phyloP scores from a whole-genome alignment of 1,139 yeast genomes.

The Scheffersomyces titani region DNA sequence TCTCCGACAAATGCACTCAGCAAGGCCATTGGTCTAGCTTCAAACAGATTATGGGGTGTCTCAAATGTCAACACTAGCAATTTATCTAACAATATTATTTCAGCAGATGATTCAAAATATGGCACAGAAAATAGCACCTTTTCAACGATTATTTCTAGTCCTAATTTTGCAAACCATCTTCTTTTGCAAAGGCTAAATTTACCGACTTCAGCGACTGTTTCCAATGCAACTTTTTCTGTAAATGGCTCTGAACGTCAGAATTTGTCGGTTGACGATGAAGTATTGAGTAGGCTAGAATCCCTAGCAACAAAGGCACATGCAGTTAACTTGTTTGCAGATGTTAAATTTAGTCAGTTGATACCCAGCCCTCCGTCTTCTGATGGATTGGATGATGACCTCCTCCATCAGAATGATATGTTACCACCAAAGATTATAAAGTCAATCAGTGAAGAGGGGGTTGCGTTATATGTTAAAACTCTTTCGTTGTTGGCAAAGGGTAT shows the following conservation, averaged over 20 bases:
- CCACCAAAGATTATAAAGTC: conserved; percentile 61
- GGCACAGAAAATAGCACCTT: conserved; percentile 9
- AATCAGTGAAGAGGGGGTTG: conserved; percentile 85
- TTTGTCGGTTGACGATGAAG: conserved; percentile 36
- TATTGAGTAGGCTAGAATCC: conserved; percentile 59
- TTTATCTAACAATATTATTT: conserved; percentile 4
- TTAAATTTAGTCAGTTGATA: conserved; percentile 79
- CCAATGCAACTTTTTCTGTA: neutral
- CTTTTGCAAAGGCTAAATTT: conserved; percentile 37
- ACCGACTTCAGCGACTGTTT: conserved; percentile 22
- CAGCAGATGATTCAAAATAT: conserved; percentile 17
- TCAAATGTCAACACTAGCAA: conserved; percentile 4
- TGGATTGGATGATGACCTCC: conserved; percentile 40
- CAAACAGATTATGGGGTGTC: conserved; percentile 78
- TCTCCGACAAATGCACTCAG: conserved; percentile 89
- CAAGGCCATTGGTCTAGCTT: conserved; percentile 84
- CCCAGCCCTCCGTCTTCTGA: conserved; percentile 72
- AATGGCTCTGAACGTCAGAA: neutral
- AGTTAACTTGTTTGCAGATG: conserved; percentile 84
- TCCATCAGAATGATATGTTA: conserved; percentile 44
- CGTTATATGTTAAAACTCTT: conserved; percentile 78
- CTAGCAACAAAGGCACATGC: conserved; percentile 91
- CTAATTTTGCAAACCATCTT: conserved; percentile 37
- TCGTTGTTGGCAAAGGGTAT: conserved; percentile 83
- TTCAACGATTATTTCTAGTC: conserved; percentile 29